These are phyloP conservation scores for Penicillium hordei DNA, from an alignment of 2,329 filamentous ascomycete species.

Conservation along the genomic window DNA sequence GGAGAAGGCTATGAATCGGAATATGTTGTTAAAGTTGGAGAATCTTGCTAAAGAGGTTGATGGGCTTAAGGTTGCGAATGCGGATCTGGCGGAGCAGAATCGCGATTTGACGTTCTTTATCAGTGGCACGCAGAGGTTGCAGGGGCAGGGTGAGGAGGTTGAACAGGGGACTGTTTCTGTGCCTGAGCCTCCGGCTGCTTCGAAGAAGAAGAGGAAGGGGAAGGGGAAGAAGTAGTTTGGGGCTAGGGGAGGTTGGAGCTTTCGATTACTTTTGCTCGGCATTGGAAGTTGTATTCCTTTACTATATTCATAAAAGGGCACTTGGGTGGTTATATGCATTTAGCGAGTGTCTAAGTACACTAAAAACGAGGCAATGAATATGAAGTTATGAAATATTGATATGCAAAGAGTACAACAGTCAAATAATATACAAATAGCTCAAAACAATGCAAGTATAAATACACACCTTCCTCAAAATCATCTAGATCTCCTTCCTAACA, in stretches of 20 bases:
- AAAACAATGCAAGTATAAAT: constrained; percentile 1
- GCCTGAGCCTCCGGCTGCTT: constrained; percentile 54
- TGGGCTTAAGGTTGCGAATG: constrained; percentile 60
- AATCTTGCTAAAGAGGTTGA: constrained; percentile 62
- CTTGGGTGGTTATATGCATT: not conserved
- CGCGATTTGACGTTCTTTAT: constrained; percentile 86
- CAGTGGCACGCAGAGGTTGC: constrained; percentile 76
- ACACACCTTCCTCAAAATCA: not conserved
- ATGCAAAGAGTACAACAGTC: not conserved
- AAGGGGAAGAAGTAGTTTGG: constrained; percentile 17
- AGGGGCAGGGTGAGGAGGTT: constrained; percentile 69
- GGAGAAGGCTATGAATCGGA: constrained; percentile 80
- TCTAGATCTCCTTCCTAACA: constrained; percentile 58
- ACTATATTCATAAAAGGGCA: not conserved
- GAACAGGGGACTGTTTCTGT: constrained; percentile 70
- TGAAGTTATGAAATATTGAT: not conserved
- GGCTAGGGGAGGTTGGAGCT: not conserved
- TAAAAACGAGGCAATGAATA: not conserved
- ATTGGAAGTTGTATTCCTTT: not conserved
- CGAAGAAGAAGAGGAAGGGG: constrained; percentile 45
- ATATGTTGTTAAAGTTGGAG: constrained; percentile 74
- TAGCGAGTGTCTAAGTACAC: not conserved
- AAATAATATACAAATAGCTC: not conserved
- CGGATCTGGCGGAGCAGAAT: constrained; percentile 80
- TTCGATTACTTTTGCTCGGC: not conserved